Evolutionary conservation across 2,329 filamentous ascomycete species (phyloP).

Genomic region (Ophiocordyceps sinensis): DNA sequence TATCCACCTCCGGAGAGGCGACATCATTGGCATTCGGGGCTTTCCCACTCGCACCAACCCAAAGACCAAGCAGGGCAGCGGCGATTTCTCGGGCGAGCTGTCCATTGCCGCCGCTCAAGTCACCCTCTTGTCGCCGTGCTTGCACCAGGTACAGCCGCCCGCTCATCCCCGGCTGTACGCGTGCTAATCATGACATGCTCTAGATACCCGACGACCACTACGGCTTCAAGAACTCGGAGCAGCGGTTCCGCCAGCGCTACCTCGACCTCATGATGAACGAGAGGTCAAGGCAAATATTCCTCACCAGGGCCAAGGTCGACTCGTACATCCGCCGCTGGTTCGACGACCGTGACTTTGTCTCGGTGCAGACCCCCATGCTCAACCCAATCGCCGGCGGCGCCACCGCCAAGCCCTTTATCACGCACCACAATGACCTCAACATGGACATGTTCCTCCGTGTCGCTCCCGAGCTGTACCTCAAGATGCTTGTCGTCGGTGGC

Average conservation of each 20-base stretch:
- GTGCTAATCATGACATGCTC: constrained; percentile 22
- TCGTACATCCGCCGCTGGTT: constrained; percentile 82
- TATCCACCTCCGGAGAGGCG: constrained; percentile 74
- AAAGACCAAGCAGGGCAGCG: constrained; percentile 72
- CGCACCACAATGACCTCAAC: constrained; percentile 89
- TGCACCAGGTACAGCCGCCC: constrained; percentile 47
- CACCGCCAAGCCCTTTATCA: constrained; percentile 84
- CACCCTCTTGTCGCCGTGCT: constrained; percentile 72
- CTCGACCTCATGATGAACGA: constrained; percentile 97
- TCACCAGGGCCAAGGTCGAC: constrained; percentile 76
- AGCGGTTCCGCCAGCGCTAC: constrained; percentile 83
- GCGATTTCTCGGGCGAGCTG: constrained; percentile 57
- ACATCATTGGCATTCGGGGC: constrained; percentile 53
- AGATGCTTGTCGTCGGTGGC: constrained; percentile 89
- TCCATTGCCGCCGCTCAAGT: constrained; percentile 87
- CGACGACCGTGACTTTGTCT: constrained; percentile 74
- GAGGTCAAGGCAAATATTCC: constrained; percentile 65
- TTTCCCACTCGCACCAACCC: constrained; percentile 54
- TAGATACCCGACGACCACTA: constrained; percentile 67
- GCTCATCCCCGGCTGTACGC: too few species aligned
- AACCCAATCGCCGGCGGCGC: constrained; percentile 91
- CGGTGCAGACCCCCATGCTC: constrained; percentile 97
- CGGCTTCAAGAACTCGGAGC: constrained; percentile 90
- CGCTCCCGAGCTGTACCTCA: constrained; percentile 90
- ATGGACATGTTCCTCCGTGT: constrained; percentile 93